These are phyloP conservation scores for Stachybotrys elegans DNA, from an alignment of 2,329 filamentous ascomycete species.

Conservation along the genomic window DNA sequence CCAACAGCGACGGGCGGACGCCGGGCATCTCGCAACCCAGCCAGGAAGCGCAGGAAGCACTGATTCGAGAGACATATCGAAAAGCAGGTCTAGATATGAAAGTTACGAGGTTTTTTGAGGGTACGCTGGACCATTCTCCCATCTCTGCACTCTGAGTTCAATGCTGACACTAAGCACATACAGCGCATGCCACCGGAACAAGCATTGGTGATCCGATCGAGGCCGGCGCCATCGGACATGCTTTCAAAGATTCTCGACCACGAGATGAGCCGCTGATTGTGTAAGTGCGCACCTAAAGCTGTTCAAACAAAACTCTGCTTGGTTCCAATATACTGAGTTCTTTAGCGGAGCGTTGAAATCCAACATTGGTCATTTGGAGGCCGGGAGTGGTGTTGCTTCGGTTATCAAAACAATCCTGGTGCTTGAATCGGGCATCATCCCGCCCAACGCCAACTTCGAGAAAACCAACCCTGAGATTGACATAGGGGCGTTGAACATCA, in stretches of 20 bases:
- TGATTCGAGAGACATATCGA: slow-evolving; percentile 20
- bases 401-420: slow-evolving; percentile 20
- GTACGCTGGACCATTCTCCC: too few relatives aligned
- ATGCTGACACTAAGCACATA: slow-evolving; percentile 19
- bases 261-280: slow-evolving; percentile 30
- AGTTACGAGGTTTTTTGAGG: too few relatives aligned
- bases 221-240: slow-evolving; percentile 24
- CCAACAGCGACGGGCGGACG: slow-evolving; percentile 35
- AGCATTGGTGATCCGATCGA: slow-evolving; percentile 22
- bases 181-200: slow-evolving; percentile 26
- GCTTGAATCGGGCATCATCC: slow-evolving; percentile 20
- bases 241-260: slow-evolving; percentile 11
- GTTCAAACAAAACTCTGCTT: background rate
- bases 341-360: slow-evolving; percentile 13
- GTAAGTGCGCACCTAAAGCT: slow-evolving; percentile 27
- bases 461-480: slow-evolving; percentile 19
- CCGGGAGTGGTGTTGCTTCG: slow-evolving; percentile 19
- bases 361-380: slow-evolving; percentile 21
- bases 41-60: slow-evolving; percentile 32
- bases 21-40: slow-evolving; percentile 50
- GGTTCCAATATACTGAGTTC: background rate
- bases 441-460: slow-evolving; percentile 17
- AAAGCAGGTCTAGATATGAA: slow-evolving; percentile 16
- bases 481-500: background rate
- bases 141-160: too few relatives aligned